Evolutionary conservation across 768 basidiomycete genomes (phyloP), one percentile per base, ranked within the genome.

Genomic region (button mushroom (Agaricus bisporus)): DNA sequence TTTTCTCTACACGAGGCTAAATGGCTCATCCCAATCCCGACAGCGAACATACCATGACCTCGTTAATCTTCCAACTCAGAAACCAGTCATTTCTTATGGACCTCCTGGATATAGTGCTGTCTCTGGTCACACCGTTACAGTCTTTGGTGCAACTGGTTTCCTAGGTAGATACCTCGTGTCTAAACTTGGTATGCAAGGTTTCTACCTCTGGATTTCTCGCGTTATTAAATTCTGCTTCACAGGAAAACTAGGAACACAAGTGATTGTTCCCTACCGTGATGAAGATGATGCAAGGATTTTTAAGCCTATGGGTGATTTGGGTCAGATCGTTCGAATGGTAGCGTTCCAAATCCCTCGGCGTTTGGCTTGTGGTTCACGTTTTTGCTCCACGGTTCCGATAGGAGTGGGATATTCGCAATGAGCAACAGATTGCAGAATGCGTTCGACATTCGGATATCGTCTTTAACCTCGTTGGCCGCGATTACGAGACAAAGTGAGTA

Each of bases 141-240:
- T 98, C 47, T 98, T 99, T 76, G 97, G 97, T 20, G 89, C 86
- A 66, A 97, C 95, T 3, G 91, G 95, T 5, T 98, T 98, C 68
- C 73, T 99, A 55, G 97, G 95, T 42, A 77, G 94, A 65, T 98
- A 98, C 70, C 75, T 98, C 41, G 91, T 98, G 38, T 81, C 88
- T 29, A 98, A 98, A 75, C 81, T 99, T 11, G 94, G 92, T 93
- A 32, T 32, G 63, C 60, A 64, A 44, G 28, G 14, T 37, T 38
- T 45, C 20, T 32, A 38, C 14, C 4, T 18, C 25, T 14, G 47
- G 41, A 41, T 20, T 49, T 45, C 46, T 59, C 41, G 26, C 39
- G 41, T 39, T 36, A 17, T 49, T 37, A 49, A 29, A 38, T 26
- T 50, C 42, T 41, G 41, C 48, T 51, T 58, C n/a, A 41, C 65